phyloP scores from a whole-genome alignment of 495 filamentous ascomycete genomes.

The Tuber umbilicatum region DNA sequence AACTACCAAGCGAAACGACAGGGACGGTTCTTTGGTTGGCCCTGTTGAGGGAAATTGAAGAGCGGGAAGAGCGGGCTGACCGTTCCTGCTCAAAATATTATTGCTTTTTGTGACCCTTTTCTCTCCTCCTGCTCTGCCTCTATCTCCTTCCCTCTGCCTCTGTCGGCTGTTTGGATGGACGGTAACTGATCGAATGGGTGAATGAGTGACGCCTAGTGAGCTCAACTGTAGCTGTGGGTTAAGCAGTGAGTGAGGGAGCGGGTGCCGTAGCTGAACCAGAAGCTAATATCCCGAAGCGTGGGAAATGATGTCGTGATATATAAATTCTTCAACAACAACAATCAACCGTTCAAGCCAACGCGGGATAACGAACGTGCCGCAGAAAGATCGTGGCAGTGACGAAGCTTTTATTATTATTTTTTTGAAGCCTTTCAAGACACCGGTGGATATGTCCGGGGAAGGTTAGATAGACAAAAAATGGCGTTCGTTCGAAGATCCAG shows the following conservation, averaged over 20 bases:
- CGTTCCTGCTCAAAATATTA: constrained; percentile 25
- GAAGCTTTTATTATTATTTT: constrained; percentile 7
- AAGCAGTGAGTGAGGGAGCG: background rate
- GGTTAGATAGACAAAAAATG: constrained; percentile 1
- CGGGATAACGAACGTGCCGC: constrained; percentile 39
- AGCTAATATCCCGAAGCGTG: background rate
- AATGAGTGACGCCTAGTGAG: background rate
- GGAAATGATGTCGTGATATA: constrained; percentile 26
- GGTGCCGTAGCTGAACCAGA: background rate
- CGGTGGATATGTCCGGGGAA: constrained; percentile 22
- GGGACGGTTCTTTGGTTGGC: constrained; percentile 38
- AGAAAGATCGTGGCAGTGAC: constrained; percentile 34
- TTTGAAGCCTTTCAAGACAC: constrained; percentile 28
- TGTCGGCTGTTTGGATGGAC: background rate
- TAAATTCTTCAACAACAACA: constrained; percentile 23
- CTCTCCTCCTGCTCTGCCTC: background rate
- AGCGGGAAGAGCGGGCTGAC: constrained; percentile 39
- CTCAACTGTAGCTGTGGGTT: background rate
- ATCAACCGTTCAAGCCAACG: constrained; percentile 29
- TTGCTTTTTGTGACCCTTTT: constrained; percentile 30
- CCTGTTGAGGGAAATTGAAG: constrained; percentile 41
- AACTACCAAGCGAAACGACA: constrained; percentile 42
- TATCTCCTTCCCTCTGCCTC: constrained; percentile 14
- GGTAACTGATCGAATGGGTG: background rate
- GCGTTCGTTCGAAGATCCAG: constrained; percentile 11